Conservation (phyloP, 768 basidiomycete genomes). For the Flagelloscypha sp. region DNA sequence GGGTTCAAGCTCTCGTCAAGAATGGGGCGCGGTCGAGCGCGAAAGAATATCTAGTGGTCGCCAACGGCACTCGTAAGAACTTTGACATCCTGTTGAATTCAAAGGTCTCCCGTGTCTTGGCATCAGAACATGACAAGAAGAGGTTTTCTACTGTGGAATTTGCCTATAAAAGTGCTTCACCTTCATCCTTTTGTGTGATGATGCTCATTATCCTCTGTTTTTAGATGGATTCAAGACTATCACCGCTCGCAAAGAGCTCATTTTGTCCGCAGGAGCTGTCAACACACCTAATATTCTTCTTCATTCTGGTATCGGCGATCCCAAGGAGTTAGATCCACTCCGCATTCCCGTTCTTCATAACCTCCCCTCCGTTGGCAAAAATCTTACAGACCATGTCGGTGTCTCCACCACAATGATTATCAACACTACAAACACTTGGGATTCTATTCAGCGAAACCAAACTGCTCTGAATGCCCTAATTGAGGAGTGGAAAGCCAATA, state of each 20-base stretch:
- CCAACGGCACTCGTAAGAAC: constrained; percentile 18
- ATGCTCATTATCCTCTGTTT: too few relatives aligned
- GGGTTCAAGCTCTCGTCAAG: constrained; percentile 24
- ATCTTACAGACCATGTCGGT: constrained; percentile 24
- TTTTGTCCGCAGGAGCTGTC: constrained; percentile 24
- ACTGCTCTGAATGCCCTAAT: constrained; percentile 16
- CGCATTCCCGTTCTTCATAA: constrained; percentile 18
- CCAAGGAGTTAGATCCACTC: constrained; percentile 7
- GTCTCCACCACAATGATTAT: constrained; percentile 21
- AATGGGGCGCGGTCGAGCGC: constrained; percentile 27
- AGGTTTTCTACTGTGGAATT: constrained; percentile 20
- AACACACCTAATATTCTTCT: constrained; percentile 22
- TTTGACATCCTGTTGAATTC: constrained; percentile 23
- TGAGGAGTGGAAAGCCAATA: constrained; percentile 20
- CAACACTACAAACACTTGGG: constrained; percentile 16
- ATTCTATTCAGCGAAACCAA: constrained; percentile 17
- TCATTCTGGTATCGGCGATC: constrained; percentile 23
- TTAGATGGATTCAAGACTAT: constrained; percentile 7
- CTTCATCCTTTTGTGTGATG: too few relatives aligned
- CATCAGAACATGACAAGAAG: constrained; percentile 7
- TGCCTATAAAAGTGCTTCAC: constrained; percentile 1
- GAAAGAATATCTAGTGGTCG: constrained; percentile 22
- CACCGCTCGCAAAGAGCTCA: constrained; percentile 21
- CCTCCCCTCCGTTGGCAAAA: constrained; percentile 23
- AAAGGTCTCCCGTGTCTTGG: constrained; percentile 20